Evolutionary conservation across 2,329 filamentous ascomycete species (phyloP).

Genomic region (Alternaria viburni): DNA sequence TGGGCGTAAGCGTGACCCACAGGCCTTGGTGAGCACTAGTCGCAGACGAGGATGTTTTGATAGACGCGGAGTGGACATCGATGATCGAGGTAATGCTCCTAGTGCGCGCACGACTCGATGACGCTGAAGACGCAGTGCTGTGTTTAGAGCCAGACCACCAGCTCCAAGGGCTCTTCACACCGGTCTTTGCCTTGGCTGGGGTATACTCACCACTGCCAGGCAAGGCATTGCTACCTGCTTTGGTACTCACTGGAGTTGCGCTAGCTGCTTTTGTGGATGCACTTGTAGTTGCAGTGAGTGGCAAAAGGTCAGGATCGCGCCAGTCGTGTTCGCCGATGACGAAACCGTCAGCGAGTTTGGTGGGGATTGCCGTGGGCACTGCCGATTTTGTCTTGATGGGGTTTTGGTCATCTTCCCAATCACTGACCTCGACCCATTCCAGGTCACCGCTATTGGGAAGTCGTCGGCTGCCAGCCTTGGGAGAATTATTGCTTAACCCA

Average conservation of each 20-base stretch:
- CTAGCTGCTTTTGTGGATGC: background rate
- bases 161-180: slow-evolving; percentile 15
- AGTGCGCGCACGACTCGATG: slow-evolving; percentile 11
- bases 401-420: slow-evolving; percentile 63
- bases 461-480: slow-evolving; percentile 62
- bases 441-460: slow-evolving; percentile 76
- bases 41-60: slow-evolving; percentile 24
- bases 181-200: slow-evolving; percentile 29
- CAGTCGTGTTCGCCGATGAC: slow-evolving; percentile 87
- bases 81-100: slow-evolving; percentile 28
- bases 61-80: slow-evolving; percentile 23
- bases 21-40: slow-evolving; percentile 72
- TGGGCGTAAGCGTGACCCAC: slow-evolving; percentile 95
- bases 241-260: slow-evolving; percentile 30
- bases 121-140: slow-evolving; percentile 20
- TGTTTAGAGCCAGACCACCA: slow-evolving; percentile 33
- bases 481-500: slow-evolving; percentile 22
- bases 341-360: slow-evolving; percentile 63
- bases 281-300: slow-evolving; percentile 44
- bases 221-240: slow-evolving; percentile 55
- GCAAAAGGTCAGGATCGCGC: slow-evolving; percentile 77
- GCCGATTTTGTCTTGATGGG: slow-evolving; percentile 31
- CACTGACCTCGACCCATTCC: slow-evolving; percentile 74
- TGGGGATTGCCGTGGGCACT: slow-evolving; percentile 7
- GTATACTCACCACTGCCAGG: slow-evolving; percentile 33